A percentile compares a stretch with the other conserved stretches of the same genome.
phyloP scores from a whole-genome alignment of 2,329 filamentous ascomycete species.

The Didymella exigua region DNA sequence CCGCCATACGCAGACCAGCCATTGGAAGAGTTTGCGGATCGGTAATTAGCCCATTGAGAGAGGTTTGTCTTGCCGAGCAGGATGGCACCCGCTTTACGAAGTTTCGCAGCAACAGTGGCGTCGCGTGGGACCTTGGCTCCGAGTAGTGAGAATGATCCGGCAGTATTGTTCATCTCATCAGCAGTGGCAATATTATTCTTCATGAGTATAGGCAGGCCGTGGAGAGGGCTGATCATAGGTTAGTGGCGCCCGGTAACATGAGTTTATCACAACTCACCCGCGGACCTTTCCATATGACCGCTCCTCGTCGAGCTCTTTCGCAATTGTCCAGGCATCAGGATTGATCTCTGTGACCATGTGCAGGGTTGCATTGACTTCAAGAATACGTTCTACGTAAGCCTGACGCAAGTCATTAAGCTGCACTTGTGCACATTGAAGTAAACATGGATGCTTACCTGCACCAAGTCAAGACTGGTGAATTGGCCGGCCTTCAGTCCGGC shows the following conservation, averaged over 20 bases:
- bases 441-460: conserved; percentile 39
- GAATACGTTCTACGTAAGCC: conserved; percentile 59
- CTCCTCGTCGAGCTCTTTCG: conserved; percentile 55
- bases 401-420: conserved; percentile 25
- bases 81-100: conserved; percentile 65
- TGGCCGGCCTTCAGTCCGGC: conserved; percentile 55
- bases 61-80: conserved; percentile 71
- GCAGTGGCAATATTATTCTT: conserved; percentile 71
- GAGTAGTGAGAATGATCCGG: conserved; percentile 67
- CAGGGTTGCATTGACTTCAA: conserved; percentile 59
- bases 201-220: conserved; percentile 69
- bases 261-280: conserved; percentile 44
- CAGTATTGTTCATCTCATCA: conserved; percentile 67
- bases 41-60: conserved; percentile 68
- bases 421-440: no score
- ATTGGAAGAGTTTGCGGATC: conserved; percentile 62
- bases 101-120: conserved; percentile 63
- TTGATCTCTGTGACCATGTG: conserved; percentile 62
- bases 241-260: neutral
- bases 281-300: conserved; percentile 54
- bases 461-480: conserved; percentile 65
- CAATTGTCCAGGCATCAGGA: conserved; percentile 59
- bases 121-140: conserved; percentile 64
- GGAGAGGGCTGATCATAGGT: conserved; percentile 55
- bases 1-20: conserved; percentile 71